Evolutionary conservation across 2,329 filamentous ascomycete genomes (phyloP).

Genomic region (Trichoderma sp.): DNA sequence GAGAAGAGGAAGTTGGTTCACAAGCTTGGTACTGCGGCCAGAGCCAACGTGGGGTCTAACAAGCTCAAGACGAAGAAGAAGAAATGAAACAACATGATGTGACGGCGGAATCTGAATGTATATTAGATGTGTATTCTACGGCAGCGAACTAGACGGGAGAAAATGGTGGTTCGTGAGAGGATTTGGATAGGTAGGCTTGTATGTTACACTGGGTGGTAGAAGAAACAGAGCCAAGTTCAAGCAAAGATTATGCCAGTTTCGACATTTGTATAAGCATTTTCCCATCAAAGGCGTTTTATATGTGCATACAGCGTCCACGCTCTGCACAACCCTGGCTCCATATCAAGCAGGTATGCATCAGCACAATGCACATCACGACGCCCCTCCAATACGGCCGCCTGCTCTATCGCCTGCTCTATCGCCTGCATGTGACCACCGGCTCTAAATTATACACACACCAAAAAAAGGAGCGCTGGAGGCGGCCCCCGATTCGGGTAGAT

Average conservation of each 20-base stretch:
- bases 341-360: neutral
- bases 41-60: constrained; percentile 64
- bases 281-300: neutral
- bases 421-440: constrained; percentile 3
- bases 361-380: neutral
- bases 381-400: neutral
- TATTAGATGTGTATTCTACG: constrained; percentile 16
- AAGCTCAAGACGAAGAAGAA: constrained; percentile 38
- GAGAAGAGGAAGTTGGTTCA: constrained; percentile 75
- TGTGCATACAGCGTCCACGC: too few relatives aligned
- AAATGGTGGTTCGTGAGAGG: neutral
- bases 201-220: neutral
- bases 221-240: neutral
- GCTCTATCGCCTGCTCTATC: neutral
- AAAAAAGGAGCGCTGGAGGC: neutral
- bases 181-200: neutral
- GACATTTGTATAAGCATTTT: neutral
- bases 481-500: constrained; percentile 3
- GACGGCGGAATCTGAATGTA: constrained; percentile 10
- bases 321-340: neutral
- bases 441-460: neutral
- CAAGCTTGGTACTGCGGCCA: constrained; percentile 72
- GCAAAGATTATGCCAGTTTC: neutral
- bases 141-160: neutral
- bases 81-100: constrained; percentile 24